Conservation (phyloP, 208 protist species). For the Leishmania gerbilli region DNA sequence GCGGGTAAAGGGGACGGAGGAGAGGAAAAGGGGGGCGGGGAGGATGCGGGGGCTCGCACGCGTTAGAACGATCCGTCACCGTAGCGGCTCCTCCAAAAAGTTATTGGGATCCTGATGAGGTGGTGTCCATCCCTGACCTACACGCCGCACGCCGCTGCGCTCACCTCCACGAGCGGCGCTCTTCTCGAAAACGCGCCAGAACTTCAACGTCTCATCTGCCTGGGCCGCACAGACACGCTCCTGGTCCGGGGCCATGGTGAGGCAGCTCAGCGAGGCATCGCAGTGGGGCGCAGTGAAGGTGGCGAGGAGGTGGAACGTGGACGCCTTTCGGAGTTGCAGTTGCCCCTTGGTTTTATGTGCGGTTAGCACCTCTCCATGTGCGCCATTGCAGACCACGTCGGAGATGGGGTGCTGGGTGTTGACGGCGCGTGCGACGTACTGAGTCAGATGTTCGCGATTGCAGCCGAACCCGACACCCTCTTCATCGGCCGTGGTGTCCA, state of each 20-base stretch:
- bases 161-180: conserved; percentile 4
- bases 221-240: conserved; percentile 77
- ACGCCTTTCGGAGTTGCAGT: conserved; percentile 70
- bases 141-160: neutral
- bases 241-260: conserved; percentile 66
- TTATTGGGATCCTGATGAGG: neutral
- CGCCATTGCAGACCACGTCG: conserved; percentile 48
- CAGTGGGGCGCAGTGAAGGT: conserved; percentile 61
- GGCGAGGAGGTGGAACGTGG: conserved; percentile 62
- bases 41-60: neutral
- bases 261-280: conserved; percentile 51
- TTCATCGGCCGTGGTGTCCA: conserved; percentile 21
- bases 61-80: neutral
- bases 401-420: conserved; percentile 67
- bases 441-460: conserved; percentile 9
- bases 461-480: conserved; percentile 5
- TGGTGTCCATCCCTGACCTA: conserved; percentile 7
- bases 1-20: neutral
- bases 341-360: conserved; percentile 66
- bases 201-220: conserved; percentile 80
- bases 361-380: conserved; percentile 52
- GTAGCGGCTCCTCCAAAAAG: conserved; percentile 10
- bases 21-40: neutral
- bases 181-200: conserved; percentile 74
- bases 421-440: conserved; percentile 62